Evolutionary conservation across 164 flowering plant genomes (phyloP).

Genomic region (Amborella trichopoda): DNA sequence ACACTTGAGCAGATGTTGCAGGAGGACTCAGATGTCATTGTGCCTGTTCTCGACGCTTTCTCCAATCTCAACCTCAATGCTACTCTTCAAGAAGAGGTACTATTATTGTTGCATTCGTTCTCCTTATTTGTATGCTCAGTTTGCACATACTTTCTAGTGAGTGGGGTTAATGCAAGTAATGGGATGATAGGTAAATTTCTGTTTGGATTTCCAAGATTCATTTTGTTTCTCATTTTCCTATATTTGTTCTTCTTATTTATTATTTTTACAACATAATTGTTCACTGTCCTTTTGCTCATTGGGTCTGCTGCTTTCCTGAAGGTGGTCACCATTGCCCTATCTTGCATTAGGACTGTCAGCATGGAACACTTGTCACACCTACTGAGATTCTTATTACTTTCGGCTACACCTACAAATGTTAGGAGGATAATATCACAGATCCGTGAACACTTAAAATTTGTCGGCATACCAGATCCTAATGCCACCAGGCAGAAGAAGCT

Average conservation of each 20-base stretch:
- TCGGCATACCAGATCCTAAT: slow-evolving; percentile 23
- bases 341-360: slow-evolving; percentile 62
- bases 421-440: slow-evolving; percentile 56
- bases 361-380: slow-evolving; percentile 60
- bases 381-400: slow-evolving; percentile 59
- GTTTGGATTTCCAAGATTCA: too few relatives aligned
- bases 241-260: too few relatives aligned
- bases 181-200: too few relatives aligned
- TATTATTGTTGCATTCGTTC: background rate
- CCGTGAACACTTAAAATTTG: slow-evolving; percentile 52
- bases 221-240: too few relatives aligned
- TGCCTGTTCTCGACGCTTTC: slow-evolving; percentile 68
- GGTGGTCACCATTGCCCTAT: slow-evolving; percentile 59
- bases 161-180: too few relatives aligned
- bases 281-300: background rate
- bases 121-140: background rate
- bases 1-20: slow-evolving; percentile 53
- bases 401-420: slow-evolving; percentile 49
- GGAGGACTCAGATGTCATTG: slow-evolving; percentile 61
- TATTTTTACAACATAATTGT: too few relatives aligned
- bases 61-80: slow-evolving; percentile 63
- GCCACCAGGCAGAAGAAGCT: slow-evolving; percentile 28
- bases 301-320: slow-evolving; percentile 15
- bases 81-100: slow-evolving; percentile 58
- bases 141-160: too few relatives aligned